These are phyloP conservation scores for Prunus mira DNA, from an alignment of 306 rosid species.

Conservation along the genomic window DNA sequence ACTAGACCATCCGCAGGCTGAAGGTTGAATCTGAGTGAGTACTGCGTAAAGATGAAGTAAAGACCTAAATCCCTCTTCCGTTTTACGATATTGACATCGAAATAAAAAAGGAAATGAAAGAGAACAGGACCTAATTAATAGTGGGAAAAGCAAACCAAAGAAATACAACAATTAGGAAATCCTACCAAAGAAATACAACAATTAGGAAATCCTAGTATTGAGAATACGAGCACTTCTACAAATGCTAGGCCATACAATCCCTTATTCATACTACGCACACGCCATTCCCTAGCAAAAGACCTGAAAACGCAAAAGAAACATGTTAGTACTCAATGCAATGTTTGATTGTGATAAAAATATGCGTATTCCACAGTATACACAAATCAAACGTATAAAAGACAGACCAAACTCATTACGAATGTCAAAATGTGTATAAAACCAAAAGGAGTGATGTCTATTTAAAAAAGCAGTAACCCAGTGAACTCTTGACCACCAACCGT, in stretches of 20 bases:
- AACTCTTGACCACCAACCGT: neutral
- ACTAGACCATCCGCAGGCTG: neutral
- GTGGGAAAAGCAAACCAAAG: neutral
- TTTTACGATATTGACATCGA: neutral
- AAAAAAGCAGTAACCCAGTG: neutral
- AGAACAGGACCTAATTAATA: neutral
- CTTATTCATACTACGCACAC: constrained; percentile 13
- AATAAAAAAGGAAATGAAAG: neutral
- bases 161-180: constrained; percentile 15
- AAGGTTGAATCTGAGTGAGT: neutral
- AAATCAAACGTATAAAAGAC: neutral
- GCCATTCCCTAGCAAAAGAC: constrained; percentile 9
- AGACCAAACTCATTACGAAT: neutral
- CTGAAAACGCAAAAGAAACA: constrained; percentile 7
- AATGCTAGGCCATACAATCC: constrained; percentile 12
- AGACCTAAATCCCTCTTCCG: neutral
- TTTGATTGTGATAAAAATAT: neutral
- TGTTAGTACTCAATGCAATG: neutral
- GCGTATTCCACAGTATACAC: neutral
- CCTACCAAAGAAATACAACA: constrained; percentile 18
- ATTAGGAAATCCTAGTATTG: constrained; percentile 18
- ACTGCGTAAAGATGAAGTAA: neutral
- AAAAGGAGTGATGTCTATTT: neutral
- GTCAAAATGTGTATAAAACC: neutral
- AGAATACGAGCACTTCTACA: constrained; percentile 13